Percentiles rank a stretch among this genome's conserved stretches.
Evolutionary conservation across 1,284 basidiomycete species (phyloP).

Genomic region (Rhodotorula sp.): DNA sequence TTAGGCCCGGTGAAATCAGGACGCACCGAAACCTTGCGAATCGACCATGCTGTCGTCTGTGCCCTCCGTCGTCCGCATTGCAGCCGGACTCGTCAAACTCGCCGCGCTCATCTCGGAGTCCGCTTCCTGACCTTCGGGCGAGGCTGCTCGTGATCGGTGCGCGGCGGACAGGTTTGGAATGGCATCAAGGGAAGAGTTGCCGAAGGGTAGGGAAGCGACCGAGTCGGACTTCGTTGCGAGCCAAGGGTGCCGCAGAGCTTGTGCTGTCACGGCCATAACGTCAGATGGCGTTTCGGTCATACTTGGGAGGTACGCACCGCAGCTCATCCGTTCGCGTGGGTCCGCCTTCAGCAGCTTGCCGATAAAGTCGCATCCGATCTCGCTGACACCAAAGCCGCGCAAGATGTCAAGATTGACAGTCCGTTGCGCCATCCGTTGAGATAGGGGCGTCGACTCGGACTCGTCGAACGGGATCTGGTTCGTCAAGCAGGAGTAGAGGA

Average conservation of each 20-base stretch:
- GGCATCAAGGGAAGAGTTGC: slow-evolving; percentile 1
- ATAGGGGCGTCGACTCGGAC: slow-evolving; percentile 55
- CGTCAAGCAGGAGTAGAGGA: slow-evolving; percentile 79
- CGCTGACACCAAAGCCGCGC: slow-evolving; percentile 48
- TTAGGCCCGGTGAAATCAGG: too few relatives aligned
- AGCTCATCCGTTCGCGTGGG: slow-evolving; percentile 60
- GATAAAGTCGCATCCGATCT: slow-evolving; percentile 56
- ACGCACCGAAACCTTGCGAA: slow-evolving; percentile 31
- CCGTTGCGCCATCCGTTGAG: slow-evolving; percentile 41
- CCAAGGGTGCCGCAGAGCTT: slow-evolving; percentile 66
- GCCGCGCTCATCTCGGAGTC: not conserved
- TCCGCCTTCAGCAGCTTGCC: slow-evolving; percentile 55
- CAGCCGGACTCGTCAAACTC: slow-evolving; percentile 4
- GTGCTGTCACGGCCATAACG: slow-evolving; percentile 34
- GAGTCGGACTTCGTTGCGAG: slow-evolving; percentile 49
- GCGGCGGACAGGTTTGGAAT: not conserved
- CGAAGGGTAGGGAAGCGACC: not conserved
- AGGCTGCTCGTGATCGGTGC: slow-evolving; percentile 3
- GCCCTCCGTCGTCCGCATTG: not conserved
- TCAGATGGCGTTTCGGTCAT: not conserved
- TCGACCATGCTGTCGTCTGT: slow-evolving; percentile 53
- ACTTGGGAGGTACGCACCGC: slow-evolving; percentile 46
- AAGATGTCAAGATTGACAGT: slow-evolving; percentile 35
- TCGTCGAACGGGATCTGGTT: slow-evolving; percentile 69
- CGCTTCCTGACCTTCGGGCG: not conserved